phyloP scores from a whole-genome alignment of 306 rosid genomes.

The Argentina anserina region DNA sequence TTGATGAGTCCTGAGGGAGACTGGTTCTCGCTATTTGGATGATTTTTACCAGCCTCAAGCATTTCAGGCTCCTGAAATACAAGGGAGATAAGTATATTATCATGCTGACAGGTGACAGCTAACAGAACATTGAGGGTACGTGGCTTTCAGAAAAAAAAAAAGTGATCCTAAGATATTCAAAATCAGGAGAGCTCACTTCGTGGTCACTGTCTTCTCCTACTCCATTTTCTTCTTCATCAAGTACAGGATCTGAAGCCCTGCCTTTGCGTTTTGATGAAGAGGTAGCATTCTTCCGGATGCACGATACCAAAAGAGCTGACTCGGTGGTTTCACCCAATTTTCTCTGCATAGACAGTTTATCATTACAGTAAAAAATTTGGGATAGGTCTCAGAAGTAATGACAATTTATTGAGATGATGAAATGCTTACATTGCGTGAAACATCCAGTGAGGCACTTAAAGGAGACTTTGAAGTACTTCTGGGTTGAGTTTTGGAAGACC shows the following conservation, averaged over 20 bases:
- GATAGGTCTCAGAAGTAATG: conserved; percentile 30
- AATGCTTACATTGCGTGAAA: conserved; percentile 30
- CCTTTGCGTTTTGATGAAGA: conserved; percentile 44
- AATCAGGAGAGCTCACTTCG: conserved; percentile 40
- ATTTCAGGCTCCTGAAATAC: conserved; percentile 53
- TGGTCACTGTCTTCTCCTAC: conserved; percentile 42
- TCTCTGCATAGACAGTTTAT: conserved; percentile 38
- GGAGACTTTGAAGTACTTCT: conserved; percentile 42
- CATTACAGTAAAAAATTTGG: conserved; percentile 37
- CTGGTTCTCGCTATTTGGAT: conserved; percentile 38
- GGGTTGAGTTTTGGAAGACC: conserved; percentile 46
- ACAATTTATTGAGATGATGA: conserved; percentile 20
- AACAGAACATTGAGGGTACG: neutral
- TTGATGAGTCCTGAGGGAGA: conserved; percentile 43
- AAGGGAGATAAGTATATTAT: conserved; percentile 15
- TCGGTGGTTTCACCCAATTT: conserved; percentile 38
- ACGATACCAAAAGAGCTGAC: conserved; percentile 49
- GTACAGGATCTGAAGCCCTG: conserved; percentile 38
- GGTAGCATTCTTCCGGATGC: conserved; percentile 30
- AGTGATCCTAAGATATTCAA: neutral
- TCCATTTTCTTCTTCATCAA: conserved; percentile 41
- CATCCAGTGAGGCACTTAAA: conserved; percentile 37
- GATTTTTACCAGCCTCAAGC: conserved; percentile 39
- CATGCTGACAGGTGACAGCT: neutral
- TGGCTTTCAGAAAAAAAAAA: neutral